phyloP scores from a whole-genome alignment of 345 rosid genomes.

The Citrus maxima region DNA sequence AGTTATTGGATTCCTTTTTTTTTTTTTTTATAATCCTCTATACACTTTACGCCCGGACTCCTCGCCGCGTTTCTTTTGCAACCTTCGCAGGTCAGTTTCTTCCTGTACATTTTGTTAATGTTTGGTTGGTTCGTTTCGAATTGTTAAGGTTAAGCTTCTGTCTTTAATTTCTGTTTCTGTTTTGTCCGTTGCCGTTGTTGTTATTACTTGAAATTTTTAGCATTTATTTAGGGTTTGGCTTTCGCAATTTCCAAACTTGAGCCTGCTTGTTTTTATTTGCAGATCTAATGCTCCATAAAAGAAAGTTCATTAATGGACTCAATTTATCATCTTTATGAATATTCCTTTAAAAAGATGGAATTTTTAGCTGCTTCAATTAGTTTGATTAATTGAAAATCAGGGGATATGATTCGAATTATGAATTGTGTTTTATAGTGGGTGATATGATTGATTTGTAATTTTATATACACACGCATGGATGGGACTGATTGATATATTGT shows the following conservation, averaged over 20 bases:
- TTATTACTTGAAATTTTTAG: not conserved
- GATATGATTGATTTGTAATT: not conserved
- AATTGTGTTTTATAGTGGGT: not conserved
- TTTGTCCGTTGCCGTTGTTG: not conserved
- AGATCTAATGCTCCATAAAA: not conserved
- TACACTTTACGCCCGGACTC: not conserved
- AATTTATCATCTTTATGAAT: not conserved
- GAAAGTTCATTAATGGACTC: not conserved
- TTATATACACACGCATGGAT: not conserved
- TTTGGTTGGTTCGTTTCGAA: not conserved
- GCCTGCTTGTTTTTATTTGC: not conserved
- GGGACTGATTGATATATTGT: not conserved
- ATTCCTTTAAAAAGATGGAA: not conserved
- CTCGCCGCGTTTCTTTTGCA: not conserved
- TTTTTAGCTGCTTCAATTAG: not conserved
- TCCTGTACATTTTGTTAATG: not conserved
- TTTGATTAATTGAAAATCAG: not conserved
- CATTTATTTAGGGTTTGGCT: not conserved
- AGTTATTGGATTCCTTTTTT: not conserved
- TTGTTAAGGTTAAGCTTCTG: not conserved
- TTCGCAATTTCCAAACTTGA: not conserved
- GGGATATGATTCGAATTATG: not conserved
- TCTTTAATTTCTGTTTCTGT: not conserved
- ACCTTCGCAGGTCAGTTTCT: slow-evolving; percentile 6
- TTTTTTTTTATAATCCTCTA: not conserved